A percentile compares a stretch with the other conserved stretches of the same genome.
These are phyloP conservation scores for Hylodesmum podocarpum DNA, from an alignment of 306 rosid genomes.

Conservation along the genomic window DNA sequence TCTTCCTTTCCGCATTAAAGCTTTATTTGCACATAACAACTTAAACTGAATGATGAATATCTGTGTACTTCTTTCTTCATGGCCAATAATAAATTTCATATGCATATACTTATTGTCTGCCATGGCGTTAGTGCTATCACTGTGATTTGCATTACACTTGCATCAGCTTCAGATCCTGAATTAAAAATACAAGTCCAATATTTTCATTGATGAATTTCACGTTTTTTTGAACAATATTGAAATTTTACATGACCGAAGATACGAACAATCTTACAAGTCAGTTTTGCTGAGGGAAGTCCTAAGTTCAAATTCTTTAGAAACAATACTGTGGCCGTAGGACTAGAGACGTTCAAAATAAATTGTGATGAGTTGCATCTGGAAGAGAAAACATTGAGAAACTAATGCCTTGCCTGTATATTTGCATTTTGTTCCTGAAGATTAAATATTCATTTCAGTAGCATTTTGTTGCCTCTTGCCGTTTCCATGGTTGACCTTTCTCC, in stretches of 20 bases:
- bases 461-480: neutral
- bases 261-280: neutral
- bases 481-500: constrained; percentile 6
- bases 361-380: neutral
- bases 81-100: neutral
- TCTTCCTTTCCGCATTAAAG: neutral
- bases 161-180: neutral
- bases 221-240: neutral
- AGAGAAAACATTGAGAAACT: neutral
- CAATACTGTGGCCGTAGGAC: neutral
- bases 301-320: neutral
- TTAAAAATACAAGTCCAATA: neutral
- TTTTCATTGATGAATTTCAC: neutral
- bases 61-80: neutral
- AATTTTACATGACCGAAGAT: neutral
- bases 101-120: neutral
- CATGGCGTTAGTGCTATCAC: neutral
- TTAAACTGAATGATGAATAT: neutral
- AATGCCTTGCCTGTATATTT: neutral
- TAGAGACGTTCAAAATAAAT: neutral
- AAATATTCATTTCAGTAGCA: neutral
- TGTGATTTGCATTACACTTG: neutral
- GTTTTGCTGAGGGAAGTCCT: neutral
- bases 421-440: neutral
- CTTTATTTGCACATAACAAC: neutral